phyloP scores from a whole-genome alignment of 2,329 filamentous ascomycete genomes.

The Cordyceps pruinosa region DNA sequence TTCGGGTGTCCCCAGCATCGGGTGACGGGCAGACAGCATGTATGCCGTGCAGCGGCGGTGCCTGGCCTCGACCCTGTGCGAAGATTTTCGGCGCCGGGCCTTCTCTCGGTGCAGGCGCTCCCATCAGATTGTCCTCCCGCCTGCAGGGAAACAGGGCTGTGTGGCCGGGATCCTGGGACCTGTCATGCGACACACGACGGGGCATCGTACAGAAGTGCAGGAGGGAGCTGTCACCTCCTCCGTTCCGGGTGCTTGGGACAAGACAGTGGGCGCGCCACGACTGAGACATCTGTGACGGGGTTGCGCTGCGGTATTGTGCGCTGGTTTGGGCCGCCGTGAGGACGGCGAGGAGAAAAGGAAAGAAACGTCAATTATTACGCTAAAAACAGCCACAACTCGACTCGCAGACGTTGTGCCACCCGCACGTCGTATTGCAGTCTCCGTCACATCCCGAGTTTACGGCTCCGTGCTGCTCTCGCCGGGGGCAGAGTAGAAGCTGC shows the following conservation, averaged over 20 bases:
- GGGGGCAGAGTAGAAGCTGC: slow-evolving; percentile 22
- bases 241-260: slow-evolving; percentile 4
- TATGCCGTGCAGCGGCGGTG: not conserved
- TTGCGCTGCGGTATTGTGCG: not conserved
- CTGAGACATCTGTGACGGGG: slow-evolving; percentile 5
- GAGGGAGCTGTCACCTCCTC: slow-evolving; percentile 7
- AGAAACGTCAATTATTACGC: not conserved
- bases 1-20: slow-evolving; percentile 2
- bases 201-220: not conserved
- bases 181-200: slow-evolving; percentile 11
- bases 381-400: slow-evolving; percentile 3
- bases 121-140: not conserved
- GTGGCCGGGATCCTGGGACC: not conserved
- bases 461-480: not conserved
- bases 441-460: not conserved
- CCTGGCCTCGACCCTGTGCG: not conserved
- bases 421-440: not conserved
- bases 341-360: not conserved
- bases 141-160: not conserved
- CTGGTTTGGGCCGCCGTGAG: not conserved
- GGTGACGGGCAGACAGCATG: not conserved
- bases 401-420: not conserved
- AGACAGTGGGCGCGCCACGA: not conserved
- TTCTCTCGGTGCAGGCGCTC: not conserved
- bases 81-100: not conserved